A percentile compares a stretch with the other conserved stretches of the same genome.
These are phyloP conservation scores for Rhododendron kiyosumense DNA, from an alignment of 148 eudicot species.

Conservation along the genomic window DNA sequence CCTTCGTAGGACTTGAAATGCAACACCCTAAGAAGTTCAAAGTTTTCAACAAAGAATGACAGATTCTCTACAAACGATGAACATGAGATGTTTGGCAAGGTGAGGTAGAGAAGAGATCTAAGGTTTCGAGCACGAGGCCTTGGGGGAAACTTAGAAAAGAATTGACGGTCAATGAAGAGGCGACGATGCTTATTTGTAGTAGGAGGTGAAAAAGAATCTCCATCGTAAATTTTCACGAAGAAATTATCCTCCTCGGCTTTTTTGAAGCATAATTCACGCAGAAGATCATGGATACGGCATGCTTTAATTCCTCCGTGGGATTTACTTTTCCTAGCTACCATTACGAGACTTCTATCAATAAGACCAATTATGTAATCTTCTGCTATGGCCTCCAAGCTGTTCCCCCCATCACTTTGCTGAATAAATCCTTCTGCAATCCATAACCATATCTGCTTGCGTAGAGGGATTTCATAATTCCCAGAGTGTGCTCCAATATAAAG, in stretches of 20 bases:
- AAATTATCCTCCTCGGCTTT: conserved; percentile 31
- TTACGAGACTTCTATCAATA: conserved; percentile 35
- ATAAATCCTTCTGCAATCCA: conserved; percentile 53
- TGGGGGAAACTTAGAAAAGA: background rate
- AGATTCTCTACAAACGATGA: rapidly evolving
- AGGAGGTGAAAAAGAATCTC: background rate
- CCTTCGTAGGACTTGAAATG: no score
- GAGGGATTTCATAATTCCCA: conserved; percentile 27
- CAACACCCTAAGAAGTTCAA: background rate
- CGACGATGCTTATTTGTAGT: background rate
- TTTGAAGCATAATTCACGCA: conserved; percentile 38
- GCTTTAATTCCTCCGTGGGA: conserved; percentile 31
- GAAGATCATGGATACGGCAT: conserved; percentile 36
- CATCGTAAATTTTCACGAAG: background rate
- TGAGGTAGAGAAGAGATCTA: background rate
- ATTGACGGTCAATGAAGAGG: background rate
- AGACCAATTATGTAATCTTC: conserved; percentile 37
- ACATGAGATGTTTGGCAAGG: no score
- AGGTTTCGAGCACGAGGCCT: background rate
- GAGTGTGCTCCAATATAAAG: conserved; percentile 37
- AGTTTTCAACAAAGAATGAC: background rate
- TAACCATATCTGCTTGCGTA: conserved; percentile 17
- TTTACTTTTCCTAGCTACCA: conserved; percentile 16
- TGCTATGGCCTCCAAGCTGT: conserved; percentile 23
- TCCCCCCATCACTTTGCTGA: background rate